Conservation (phyloP, 2,329 filamentous ascomycete genomes). For the Metarhizium anisopliae region DNA sequence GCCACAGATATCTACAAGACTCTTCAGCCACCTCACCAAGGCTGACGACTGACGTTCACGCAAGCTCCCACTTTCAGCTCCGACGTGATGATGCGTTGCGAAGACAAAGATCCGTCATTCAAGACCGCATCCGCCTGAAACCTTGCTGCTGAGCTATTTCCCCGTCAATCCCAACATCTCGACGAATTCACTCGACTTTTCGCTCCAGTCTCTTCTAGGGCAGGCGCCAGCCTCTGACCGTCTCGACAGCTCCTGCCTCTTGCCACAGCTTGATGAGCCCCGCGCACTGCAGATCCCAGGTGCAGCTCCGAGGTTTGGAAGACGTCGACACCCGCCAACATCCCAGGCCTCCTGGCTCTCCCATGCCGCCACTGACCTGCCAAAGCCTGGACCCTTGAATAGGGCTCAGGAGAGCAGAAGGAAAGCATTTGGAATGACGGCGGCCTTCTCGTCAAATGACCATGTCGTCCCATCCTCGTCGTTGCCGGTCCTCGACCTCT, state of each 20-base stretch:
- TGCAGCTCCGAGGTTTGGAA: not conserved
- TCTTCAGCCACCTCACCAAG: not conserved
- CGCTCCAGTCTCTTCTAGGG: no score
- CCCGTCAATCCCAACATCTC: no score
- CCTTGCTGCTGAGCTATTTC: no score
- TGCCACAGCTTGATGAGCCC: slow-evolving; percentile 12
- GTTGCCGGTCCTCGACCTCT: slow-evolving; percentile 57
- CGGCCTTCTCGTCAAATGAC: slow-evolving; percentile 13
- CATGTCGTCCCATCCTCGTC: slow-evolving; percentile 44
- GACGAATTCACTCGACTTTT: no score
- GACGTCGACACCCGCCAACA: not conserved
- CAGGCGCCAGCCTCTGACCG: no score
- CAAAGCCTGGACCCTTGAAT: slow-evolving; percentile 27
- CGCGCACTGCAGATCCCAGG: slow-evolving; percentile 15
- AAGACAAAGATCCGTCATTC: not conserved
- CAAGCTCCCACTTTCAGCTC: not conserved
- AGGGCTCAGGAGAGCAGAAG: slow-evolving; percentile 20
- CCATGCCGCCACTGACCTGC: slow-evolving; percentile 25
- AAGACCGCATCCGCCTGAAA: not conserved
- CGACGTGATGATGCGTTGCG: not conserved
- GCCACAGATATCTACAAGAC: no score
- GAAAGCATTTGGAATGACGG: slow-evolving; percentile 12
- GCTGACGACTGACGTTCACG: not conserved
- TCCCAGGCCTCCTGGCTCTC: slow-evolving; percentile 13
- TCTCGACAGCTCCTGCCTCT: not conserved